These are phyloP conservation scores for Talaromyces rugulosus DNA, from an alignment of 2,329 filamentous ascomycete genomes.

Conservation along the genomic window DNA sequence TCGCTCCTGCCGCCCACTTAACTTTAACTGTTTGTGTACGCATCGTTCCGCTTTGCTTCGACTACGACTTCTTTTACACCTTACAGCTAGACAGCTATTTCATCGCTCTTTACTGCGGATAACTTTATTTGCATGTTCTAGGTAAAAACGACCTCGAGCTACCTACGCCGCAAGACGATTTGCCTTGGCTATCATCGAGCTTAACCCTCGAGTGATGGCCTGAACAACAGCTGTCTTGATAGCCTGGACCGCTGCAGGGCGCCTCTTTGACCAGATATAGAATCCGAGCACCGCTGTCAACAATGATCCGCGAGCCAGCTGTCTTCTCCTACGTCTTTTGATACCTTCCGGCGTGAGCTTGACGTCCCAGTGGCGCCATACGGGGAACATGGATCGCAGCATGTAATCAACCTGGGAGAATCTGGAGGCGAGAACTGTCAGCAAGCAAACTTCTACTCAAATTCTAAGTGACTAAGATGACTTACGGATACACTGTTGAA, in stretches of 20 bases:
- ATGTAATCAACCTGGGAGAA: conserved; percentile 51
- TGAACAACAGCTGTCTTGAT: conserved; percentile 7
- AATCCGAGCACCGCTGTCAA: conserved; percentile 18
- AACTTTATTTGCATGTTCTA: neutral
- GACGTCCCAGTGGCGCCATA: conserved; percentile 52
- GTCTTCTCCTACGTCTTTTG: conserved; percentile 23
- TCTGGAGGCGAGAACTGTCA: conserved; percentile 23
- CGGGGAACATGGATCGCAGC: conserved; percentile 49
- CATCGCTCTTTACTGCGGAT: neutral
- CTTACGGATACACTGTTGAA: conserved; percentile 44
- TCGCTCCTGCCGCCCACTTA: neutral
- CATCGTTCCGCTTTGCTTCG: neutral
- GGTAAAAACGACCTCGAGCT: neutral
- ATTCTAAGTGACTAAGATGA: neutral
- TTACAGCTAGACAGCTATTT: neutral
- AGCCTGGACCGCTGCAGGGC: conserved; percentile 3
- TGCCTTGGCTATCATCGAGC: neutral
- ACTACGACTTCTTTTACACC: neutral
- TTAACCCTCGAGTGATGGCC: neutral
- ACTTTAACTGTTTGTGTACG: neutral
- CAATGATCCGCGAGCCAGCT: conserved; percentile 17
- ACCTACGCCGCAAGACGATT: neutral
- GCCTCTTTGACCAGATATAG: conserved; percentile 12
- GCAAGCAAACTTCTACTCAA: conserved; percentile 1
- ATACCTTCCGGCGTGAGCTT: conserved; percentile 48